phyloP scores from a whole-genome alignment of 208 protist genomes.

The Blastocrithidia nonstop region DNA sequence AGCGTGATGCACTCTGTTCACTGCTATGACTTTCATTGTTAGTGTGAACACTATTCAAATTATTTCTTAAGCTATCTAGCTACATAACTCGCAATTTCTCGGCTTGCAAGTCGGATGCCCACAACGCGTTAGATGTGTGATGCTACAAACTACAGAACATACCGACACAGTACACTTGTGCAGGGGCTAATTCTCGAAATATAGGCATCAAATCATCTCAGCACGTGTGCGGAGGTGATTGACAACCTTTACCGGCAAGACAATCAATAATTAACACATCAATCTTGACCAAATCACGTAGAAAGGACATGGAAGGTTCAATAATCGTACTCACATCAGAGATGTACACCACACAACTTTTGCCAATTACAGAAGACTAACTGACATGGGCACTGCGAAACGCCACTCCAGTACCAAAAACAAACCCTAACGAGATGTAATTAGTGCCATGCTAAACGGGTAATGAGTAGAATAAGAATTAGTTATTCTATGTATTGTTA shows the following conservation, averaged over 20 bases:
- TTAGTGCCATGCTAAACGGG: constrained; percentile 58
- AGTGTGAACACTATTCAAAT: neutral
- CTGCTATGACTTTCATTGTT: neutral
- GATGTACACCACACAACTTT: constrained; percentile 66
- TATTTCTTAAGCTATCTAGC: neutral
- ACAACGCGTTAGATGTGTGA: constrained; percentile 17
- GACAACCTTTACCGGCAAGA: constrained; percentile 25
- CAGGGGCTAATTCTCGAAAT: constrained; percentile 23
- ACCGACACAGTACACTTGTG: constrained; percentile 39
- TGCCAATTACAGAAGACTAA: neutral
- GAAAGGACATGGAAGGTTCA: constrained; percentile 28
- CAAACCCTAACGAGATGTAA: constrained; percentile 74
- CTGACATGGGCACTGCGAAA: constrained; percentile 25
- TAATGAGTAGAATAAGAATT: constrained; percentile 45
- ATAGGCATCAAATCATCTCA: constrained; percentile 51
- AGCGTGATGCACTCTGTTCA: neutral
- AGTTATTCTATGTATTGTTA: neutral
- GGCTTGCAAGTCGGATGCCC: constrained; percentile 16
- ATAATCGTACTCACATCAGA: constrained; percentile 60
- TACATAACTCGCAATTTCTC: constrained; percentile 9
- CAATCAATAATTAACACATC: constrained; percentile 71
- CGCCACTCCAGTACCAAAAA: constrained; percentile 50
- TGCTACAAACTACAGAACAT: constrained; percentile 81
- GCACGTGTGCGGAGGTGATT: constrained; percentile 49
- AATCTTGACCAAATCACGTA: constrained; percentile 60